A percentile compares a stretch with the other conserved stretches of the same genome.
These are phyloP conservation scores for Gentiana macrophylla DNA, from an alignment of 257 asterid genomes.

Conservation along the genomic window DNA sequence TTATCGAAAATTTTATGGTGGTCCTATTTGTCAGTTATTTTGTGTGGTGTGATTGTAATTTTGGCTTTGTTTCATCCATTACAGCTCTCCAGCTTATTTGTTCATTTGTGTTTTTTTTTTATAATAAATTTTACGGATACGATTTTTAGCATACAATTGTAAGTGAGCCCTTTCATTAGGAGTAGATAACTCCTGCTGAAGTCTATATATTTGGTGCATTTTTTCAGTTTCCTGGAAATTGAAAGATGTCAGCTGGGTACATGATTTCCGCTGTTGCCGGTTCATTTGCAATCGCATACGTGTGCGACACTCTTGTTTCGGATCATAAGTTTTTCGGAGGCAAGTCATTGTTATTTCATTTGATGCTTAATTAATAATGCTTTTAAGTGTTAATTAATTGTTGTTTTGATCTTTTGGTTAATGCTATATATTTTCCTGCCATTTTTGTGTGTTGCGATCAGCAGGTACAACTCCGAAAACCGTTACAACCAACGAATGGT, in stretches of 20 bases:
- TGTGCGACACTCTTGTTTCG: constrained; percentile 18
- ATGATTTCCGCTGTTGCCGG: constrained; percentile 19
- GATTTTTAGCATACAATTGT: not conserved
- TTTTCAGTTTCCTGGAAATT: constrained; percentile 10
- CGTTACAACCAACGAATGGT: constrained; percentile 54
- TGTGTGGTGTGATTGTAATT: too few species aligned
- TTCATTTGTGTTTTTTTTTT: too few species aligned
- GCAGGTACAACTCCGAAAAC: constrained; percentile 77
- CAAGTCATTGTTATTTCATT: constrained; percentile 11
- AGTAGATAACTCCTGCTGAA: not conserved
- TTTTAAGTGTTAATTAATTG: too few species aligned
- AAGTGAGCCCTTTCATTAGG: not conserved
- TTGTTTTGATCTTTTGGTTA: not conserved
- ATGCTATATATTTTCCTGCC: too few species aligned
- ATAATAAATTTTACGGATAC: too few species aligned
- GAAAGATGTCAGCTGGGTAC: constrained; percentile 24
- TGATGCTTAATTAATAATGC: not conserved
- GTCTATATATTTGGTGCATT: not conserved
- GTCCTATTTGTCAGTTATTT: too few species aligned
- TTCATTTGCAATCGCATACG: constrained; percentile 28
- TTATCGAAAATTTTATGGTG: too few species aligned
- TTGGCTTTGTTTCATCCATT: too few species aligned
- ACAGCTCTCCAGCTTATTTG: too few species aligned
- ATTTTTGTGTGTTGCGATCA: constrained; percentile 10
- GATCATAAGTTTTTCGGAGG: constrained; percentile 40